Evolutionary conservation across 352 stramenopile genomes (phyloP), one percentile per base, ranked within the genome.

Genomic region (Phytophthora constricta): DNA sequence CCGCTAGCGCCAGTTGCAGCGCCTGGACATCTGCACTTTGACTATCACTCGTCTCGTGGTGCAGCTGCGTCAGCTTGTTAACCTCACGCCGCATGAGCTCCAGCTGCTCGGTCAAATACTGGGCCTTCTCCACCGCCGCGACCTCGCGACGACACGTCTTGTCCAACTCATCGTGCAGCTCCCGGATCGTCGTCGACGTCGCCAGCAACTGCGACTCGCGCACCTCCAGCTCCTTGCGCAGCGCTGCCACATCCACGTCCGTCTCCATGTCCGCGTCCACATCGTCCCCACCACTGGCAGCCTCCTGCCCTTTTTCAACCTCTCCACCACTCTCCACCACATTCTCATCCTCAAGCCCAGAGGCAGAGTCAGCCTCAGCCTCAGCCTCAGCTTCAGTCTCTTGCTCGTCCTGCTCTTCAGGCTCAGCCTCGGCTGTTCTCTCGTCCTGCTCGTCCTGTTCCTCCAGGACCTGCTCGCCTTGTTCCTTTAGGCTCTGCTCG

Each of bases 151-250:
- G 72, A 45, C 83, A 89, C 2, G 84, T 87, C 45, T 88, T 82
- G 66, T 95, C 87, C 20, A 95, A 74, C 52, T 93, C 87, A 33
- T 91, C 73, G 48, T 93, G 85, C 9, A 95, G 72, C 58, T 93
- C 82, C 20, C 76, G 72, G 57, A 93, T 91, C 4, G 79, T 80
- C 1, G 77, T 62, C 0, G 80, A 91, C 8, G 84, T 87, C 13
- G 82, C 72, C 54, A 95, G 31, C 9, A 95, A 42, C 61, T 95
- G 87, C 4, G 76, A 80, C 57, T 95, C 87, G 0, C 85, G 75
- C 49, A 82, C 63, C 16, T 65, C 20, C 27, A 95, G 68, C 43
- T 91, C 72, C 5, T 70, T 63, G 34, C 70, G 58, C 20, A 92
- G 41, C 16, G 34, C 48, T 11, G 47, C 23, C 45, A 82, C 47